Conservation (phyloP, 2,329 filamentous ascomycete species). For the Dendryphion nanum region DNA sequence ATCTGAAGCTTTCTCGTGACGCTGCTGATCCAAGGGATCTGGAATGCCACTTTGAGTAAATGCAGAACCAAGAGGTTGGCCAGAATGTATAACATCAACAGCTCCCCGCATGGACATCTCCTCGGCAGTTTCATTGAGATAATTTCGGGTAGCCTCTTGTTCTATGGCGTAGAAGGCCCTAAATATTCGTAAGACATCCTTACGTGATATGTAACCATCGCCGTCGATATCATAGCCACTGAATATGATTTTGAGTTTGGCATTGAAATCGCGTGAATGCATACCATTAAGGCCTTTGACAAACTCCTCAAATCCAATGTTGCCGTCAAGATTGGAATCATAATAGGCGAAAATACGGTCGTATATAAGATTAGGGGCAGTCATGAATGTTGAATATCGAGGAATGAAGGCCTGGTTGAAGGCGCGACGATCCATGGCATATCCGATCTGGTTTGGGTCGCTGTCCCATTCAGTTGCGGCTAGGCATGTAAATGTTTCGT, state of each 20-base stretch:
- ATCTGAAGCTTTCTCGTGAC: conserved; percentile 32
- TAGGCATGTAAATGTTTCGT: conserved; percentile 96
- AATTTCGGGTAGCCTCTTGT: conserved; percentile 83
- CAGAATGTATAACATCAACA: conserved; percentile 42
- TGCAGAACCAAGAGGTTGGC: conserved; percentile 47
- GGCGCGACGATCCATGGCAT: conserved; percentile 88
- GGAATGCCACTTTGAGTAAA: conserved; percentile 40
- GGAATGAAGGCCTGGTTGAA: conserved; percentile 91
- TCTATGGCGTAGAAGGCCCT: conserved; percentile 88
- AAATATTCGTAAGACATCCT: conserved; percentile 89
- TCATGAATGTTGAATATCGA: conserved; percentile 74
- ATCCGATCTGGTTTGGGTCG: conserved; percentile 72
- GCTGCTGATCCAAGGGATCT: conserved; percentile 13
- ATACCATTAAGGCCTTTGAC: conserved; percentile 73
- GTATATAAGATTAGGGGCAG: conserved; percentile 84
- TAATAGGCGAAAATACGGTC: conserved; percentile 98
- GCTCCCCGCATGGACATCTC: conserved; percentile 64
- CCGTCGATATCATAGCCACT: conserved; percentile 87
- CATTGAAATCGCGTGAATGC: conserved; percentile 48
- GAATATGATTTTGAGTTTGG: conserved; percentile 62
- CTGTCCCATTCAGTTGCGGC: conserved; percentile 80
- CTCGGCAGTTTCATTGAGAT: conserved; percentile 71
- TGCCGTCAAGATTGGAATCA: conserved; percentile 81
- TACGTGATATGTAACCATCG: conserved; percentile 80
- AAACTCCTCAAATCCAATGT: conserved; percentile 93